Evolutionary conservation across 2,329 filamentous ascomycete genomes (phyloP), one percentile per base, ranked within the genome.

Genomic region (Exophiala calicioides): DNA sequence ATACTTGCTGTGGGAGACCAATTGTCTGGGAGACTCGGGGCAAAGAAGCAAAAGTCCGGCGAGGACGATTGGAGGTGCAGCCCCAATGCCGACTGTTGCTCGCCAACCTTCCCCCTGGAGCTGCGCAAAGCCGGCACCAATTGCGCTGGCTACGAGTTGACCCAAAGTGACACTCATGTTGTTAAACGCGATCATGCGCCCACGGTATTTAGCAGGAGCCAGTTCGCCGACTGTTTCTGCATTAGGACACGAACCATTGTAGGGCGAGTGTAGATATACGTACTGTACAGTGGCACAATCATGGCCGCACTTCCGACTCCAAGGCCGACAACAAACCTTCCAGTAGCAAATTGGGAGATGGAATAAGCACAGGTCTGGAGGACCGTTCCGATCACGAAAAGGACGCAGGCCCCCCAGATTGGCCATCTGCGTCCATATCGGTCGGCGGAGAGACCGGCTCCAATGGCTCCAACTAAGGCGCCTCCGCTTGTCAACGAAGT

Each of bases 1-100:
- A 12, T 65, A 68, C 46, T 62, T 67, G 51, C 63, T 67, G 5
- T 70, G 68, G 13, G 68, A 20, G 5, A 49, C 49, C 18, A 44
- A 32, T 21, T 45, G 36, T 3, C 81, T 80, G 47, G 85, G 83
- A 2, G 89, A 80, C 51, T 75, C 91, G 0, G 90, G 89, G 78
- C 95, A 84, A 38, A 81, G 73, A 2, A 81, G 58, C 47, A 96
- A 69, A 40, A 93, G 69, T 0, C 74, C 63, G 4, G 80, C 79
- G 63, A 96, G 91, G 2, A 90, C 42, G 0, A 79, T 65, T 0
- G 89, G 90, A 0, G 91, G 91, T 21, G 85, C 50, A 7, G 86
- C 87, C 1, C 90, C 91, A 0, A 96, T 68, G 0, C 90, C 90
- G 0, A 96, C 90, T 79, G 95, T 90, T 83, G 86, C 94, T 41